Base-by-base conservation (phyloP, 23 red algal species). In the Cyanidiococcus yangmingshanensis region DNA sequence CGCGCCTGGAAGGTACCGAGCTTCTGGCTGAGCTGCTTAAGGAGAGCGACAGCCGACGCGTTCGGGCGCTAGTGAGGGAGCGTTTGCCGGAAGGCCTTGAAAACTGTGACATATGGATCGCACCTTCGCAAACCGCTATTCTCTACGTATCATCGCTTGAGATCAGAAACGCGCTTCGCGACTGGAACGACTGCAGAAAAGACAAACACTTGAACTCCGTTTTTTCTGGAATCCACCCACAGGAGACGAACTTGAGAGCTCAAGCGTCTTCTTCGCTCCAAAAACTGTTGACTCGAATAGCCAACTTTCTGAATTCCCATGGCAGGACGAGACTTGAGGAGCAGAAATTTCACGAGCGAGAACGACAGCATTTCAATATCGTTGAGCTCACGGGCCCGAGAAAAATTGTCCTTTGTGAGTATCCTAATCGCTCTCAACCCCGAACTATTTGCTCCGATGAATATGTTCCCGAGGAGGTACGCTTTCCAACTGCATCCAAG, bases 101-200 rank as follows among this genome's bases (percentile, higher is more conserved):
- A 7, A 35, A 35, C 63, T 32, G 63, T 35, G 63, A 71, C 63
- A 3, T 71, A 3, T 71, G 63, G 63, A 71, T 71, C 21, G 63
- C 63, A 25, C 16, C 63, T 7, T 32, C n/a, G 16, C 63, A 35
- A 12, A 25, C 32, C 7, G 32, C 3, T 2, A 29, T 71, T 32
- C 63, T 71, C 16, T 71, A 17, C 63, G 63, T 71, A 35, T 12
- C 3, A 3, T 12, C 63, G 63, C 16, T 12, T 32, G 63, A 71
- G 63, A 29, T 71, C n/a, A 32, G 21, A 2, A 29, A 12, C 7
- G n/a, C 32, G 7, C n/a, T 35, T 35, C 16, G 3, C 32, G 63
- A 71, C 27, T 7, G 3, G 12, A 71, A 7, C 16, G 50, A 57
- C 50, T 15, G 50, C 16, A 16, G 50, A n/a, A 16, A n/a, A n/a